phyloP scores from a whole-genome alignment of 2,329 filamentous ascomycete genomes.

The Biscogniauxia sp. region DNA sequence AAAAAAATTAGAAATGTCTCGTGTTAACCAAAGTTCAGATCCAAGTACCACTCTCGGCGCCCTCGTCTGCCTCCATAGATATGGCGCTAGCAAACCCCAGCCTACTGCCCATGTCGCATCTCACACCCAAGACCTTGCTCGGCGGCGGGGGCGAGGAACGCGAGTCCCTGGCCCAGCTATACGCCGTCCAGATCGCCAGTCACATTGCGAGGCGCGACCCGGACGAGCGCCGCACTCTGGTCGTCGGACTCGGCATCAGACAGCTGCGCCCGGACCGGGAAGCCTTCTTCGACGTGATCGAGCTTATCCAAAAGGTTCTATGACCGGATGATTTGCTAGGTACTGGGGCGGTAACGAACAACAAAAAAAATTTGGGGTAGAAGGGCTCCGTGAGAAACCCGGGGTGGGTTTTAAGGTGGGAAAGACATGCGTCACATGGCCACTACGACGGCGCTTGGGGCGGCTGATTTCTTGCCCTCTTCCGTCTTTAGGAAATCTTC shows the following conservation, averaged over 20 bases:
- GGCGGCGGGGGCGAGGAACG: conserved; percentile 77
- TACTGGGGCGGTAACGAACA: background rate
- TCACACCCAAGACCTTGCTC: conserved; percentile 83
- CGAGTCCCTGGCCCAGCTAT: conserved; percentile 81
- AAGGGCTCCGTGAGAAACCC: background rate
- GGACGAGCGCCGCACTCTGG: conserved; percentile 58
- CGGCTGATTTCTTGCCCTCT: conserved; percentile 19
- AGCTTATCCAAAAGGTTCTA: conserved; percentile 58
- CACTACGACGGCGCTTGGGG: conserved; percentile 27
- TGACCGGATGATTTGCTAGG: too few relatives aligned
- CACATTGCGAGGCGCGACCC: conserved; percentile 71
- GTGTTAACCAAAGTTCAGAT: conserved; percentile 46
- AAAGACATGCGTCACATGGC: conserved; percentile 8
- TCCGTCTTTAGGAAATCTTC: conserved; percentile 26
- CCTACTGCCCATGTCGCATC: conserved; percentile 71
- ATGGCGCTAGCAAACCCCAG: conserved; percentile 50
- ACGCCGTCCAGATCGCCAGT: conserved; percentile 86
- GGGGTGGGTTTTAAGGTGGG: background rate
- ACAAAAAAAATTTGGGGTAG: too few relatives aligned
- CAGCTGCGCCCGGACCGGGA: conserved; percentile 51
- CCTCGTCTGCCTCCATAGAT: conserved; percentile 62
- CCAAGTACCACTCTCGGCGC: conserved; percentile 73
- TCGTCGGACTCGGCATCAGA: conserved; percentile 59
- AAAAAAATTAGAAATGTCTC: too few relatives aligned
- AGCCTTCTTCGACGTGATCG: conserved; percentile 63